These are phyloP conservation scores for Herpetospermum pedunculosum DNA, from an alignment of 306 rosid genomes.

Conservation along the genomic window DNA sequence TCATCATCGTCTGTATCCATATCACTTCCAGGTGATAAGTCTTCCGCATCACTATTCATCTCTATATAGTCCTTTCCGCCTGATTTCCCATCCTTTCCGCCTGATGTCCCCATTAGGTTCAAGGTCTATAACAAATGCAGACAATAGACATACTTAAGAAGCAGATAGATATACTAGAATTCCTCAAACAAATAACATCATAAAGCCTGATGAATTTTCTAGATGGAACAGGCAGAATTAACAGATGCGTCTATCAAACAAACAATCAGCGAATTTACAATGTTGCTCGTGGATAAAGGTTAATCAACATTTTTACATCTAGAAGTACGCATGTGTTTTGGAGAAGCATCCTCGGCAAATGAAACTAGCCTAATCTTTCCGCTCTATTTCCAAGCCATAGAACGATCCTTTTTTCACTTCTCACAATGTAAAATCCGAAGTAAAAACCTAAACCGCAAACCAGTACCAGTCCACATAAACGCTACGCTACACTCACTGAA, in stretches of 20 bases:
- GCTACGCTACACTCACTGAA: neutral
- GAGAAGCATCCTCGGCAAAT: neutral
- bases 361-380: neutral
- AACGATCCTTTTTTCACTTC: neutral
- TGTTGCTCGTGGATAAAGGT: neutral
- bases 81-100: slow-evolving; percentile 36
- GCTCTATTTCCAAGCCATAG: neutral
- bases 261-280: neutral
- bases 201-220: neutral
- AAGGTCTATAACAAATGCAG: slow-evolving; percentile 2
- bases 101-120: slow-evolving; percentile 28
- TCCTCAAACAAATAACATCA: neutral
- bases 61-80: slow-evolving; percentile 41
- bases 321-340: neutral
- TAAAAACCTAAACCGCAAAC: neutral
- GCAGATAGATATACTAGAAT: neutral
- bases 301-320: neutral
- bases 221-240: neutral
- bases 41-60: slow-evolving; percentile 18
- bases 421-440: neutral
- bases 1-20: slow-evolving; percentile 24
- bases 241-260: neutral
- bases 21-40: slow-evolving; percentile 10
- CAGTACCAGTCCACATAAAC: neutral
- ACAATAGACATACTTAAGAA: neutral